Evolutionary conservation across 2,329 filamentous ascomycete species (phyloP).

Genomic region (Xylaria sp.): DNA sequence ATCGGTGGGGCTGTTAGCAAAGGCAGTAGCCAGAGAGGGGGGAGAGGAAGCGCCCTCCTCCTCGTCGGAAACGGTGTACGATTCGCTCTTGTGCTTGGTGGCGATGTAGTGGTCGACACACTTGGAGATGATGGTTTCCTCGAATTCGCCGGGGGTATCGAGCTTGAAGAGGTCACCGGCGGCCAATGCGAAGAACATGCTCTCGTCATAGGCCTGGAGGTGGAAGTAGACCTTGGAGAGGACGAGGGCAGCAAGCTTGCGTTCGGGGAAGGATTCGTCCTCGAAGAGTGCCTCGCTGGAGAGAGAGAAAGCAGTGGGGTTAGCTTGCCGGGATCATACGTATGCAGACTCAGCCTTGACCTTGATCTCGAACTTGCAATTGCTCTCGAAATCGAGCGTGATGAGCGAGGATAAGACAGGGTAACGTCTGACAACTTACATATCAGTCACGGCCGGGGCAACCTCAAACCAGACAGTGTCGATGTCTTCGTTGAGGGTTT

Average conservation of each 20-base stretch:
- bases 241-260: constrained; percentile 91
- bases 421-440: constrained; percentile 65
- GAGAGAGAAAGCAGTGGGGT: constrained; percentile 33
- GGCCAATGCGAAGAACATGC: constrained; percentile 96
- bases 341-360: neutral
- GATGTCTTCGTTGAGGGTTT: constrained; percentile 95
- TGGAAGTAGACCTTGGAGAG: constrained; percentile 99
- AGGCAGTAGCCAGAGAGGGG: constrained; percentile 82
- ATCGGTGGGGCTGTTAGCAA: constrained; percentile 72
- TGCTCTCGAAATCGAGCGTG: neutral
- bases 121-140: constrained; percentile 98
- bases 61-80: constrained; percentile 58
- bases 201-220: constrained; percentile 98
- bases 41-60: constrained; percentile 55
- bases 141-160: constrained; percentile 90
- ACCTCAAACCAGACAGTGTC: constrained; percentile 98
- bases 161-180: constrained; percentile 96
- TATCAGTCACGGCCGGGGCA: constrained; percentile 88
- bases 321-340: constrained; percentile 9
- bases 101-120: constrained; percentile 98
- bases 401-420: neutral
- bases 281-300: constrained; percentile 94
- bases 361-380: neutral
- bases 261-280: constrained; percentile 93
- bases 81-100: constrained; percentile 69